Conservation (phyloP, 768 basidiomycete species). For the Leccinum longicurvipes region DNA sequence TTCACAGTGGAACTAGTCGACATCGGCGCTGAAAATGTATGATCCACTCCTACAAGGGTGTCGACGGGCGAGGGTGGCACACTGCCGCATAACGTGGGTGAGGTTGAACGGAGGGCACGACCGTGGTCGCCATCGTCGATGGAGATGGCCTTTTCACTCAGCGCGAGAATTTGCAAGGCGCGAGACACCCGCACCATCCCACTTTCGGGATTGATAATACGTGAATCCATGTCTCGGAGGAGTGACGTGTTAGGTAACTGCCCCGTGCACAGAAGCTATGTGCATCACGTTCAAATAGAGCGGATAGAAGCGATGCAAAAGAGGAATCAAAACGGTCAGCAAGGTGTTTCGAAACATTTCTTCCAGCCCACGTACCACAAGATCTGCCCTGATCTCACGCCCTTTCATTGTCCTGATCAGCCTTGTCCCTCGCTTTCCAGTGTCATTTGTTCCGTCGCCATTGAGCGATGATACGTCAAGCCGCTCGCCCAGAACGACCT, state of each 20-base stretch:
- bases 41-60: slow-evolving; percentile 10
- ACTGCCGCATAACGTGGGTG: slow-evolving; percentile 5
- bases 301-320: background rate
- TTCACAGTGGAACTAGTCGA: background rate
- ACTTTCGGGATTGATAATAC: slow-evolving; percentile 37
- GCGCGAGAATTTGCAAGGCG: slow-evolving; percentile 46
- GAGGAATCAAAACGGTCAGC: background rate
- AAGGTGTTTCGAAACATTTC: background rate
- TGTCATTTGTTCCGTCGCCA: background rate
- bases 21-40: background rate
- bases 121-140: background rate
- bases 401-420: slow-evolving; percentile 48
- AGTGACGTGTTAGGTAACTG: slow-evolving; percentile 55
- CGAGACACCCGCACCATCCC: slow-evolving; percentile 44
- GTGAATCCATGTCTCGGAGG: slow-evolving; percentile 40
- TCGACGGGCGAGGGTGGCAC: slow-evolving; percentile 5
- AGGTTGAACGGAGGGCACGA: background rate
- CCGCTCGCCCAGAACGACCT: slow-evolving; percentile 52
- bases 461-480: slow-evolving; percentile 42
- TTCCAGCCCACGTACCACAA: slow-evolving; percentile 39
- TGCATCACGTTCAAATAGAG: background rate
- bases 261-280: slow-evolving; percentile 57
- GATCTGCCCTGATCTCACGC: slow-evolving; percentile 48
- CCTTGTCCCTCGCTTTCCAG: slow-evolving; percentile 3
- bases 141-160: background rate